phyloP scores from a whole-genome alignment of 352 stramenopile species.

The Globisporangium cystogenes region DNA sequence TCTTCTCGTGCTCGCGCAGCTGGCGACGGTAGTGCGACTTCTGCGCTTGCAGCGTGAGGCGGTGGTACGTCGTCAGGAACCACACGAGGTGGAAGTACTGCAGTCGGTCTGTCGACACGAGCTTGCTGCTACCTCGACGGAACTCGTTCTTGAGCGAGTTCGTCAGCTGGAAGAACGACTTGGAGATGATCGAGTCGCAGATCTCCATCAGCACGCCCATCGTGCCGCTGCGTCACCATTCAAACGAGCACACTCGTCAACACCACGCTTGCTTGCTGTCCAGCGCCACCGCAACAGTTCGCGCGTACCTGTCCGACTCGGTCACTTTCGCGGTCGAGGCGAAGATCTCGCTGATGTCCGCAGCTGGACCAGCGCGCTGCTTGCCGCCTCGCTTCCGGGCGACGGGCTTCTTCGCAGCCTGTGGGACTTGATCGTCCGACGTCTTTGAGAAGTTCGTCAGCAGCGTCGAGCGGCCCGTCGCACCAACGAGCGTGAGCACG shows the following conservation, averaged over 20 bases:
- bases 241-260: neutral
- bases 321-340: slow-evolving; percentile 54
- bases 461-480: slow-evolving; percentile 57
- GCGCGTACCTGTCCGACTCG: slow-evolving; percentile 48
- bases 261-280: too few relatives aligned
- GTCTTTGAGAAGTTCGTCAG: slow-evolving; percentile 75
- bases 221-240: slow-evolving; percentile 26
- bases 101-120: slow-evolving; percentile 80
- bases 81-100: slow-evolving; percentile 87
- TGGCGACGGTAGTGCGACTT: slow-evolving; percentile 65
- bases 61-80: slow-evolving; percentile 82
- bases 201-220: slow-evolving; percentile 69
- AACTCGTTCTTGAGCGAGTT: slow-evolving; percentile 87
- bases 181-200: slow-evolving; percentile 64
- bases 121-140: slow-evolving; percentile 72
- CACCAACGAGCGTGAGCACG: slow-evolving; percentile 73
- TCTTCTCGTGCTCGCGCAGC: slow-evolving; percentile 46
- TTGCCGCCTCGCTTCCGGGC: slow-evolving; percentile 32
- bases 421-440: slow-evolving; percentile 59
- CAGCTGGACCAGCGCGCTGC: slow-evolving; percentile 37
- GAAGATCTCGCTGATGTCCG: slow-evolving; percentile 77
- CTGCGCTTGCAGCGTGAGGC: slow-evolving; percentile 63
- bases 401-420: slow-evolving; percentile 62
- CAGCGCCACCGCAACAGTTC: neutral
- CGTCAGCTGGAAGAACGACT: slow-evolving; percentile 82